These are phyloP conservation scores for Salix purpurea DNA, from an alignment of 345 rosid genomes.

Conservation along the genomic window DNA sequence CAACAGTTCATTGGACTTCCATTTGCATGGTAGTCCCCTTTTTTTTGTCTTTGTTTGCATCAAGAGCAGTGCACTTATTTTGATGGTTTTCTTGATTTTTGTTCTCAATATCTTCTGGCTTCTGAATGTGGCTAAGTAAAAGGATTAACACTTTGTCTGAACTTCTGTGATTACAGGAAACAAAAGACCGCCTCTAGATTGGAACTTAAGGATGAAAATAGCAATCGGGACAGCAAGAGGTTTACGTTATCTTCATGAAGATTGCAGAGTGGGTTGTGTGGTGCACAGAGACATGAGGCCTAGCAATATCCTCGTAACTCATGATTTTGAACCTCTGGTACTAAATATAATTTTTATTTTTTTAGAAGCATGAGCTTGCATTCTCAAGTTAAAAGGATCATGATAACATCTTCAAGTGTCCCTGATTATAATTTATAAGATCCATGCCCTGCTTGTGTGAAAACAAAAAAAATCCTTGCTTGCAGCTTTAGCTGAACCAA, in stretches of 20 bases:
- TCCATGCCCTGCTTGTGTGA: not conserved
- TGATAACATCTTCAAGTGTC: not conserved
- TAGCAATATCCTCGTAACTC: conserved; percentile 60
- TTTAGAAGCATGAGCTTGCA: not conserved
- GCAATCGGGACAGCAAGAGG: conserved; percentile 70
- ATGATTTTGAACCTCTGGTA: conserved; percentile 75
- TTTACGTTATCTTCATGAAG: conserved; percentile 70
- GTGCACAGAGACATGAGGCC: conserved; percentile 65
- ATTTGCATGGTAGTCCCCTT: conserved; percentile 51
- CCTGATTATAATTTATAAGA: not conserved
- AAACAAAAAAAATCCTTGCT: not conserved
- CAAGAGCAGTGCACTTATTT: not conserved
- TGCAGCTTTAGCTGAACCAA: not conserved
- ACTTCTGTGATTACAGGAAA: conserved; percentile 37
- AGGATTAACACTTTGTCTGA: not conserved
- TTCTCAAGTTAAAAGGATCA: not conserved
- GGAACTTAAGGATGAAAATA: conserved; percentile 57
- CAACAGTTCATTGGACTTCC: conserved; percentile 65
- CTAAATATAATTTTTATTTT: not conserved
- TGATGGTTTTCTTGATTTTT: not conserved
- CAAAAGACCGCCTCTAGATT: conserved; percentile 35
- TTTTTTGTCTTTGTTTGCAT: not conserved
- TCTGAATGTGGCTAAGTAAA: conserved; percentile 7
- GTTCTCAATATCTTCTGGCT: not conserved
- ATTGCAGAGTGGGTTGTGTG: conserved; percentile 75